Evolutionary conservation across 768 basidiomycete species (phyloP).

Genomic region (Leucogyrophana mollusca): DNA sequence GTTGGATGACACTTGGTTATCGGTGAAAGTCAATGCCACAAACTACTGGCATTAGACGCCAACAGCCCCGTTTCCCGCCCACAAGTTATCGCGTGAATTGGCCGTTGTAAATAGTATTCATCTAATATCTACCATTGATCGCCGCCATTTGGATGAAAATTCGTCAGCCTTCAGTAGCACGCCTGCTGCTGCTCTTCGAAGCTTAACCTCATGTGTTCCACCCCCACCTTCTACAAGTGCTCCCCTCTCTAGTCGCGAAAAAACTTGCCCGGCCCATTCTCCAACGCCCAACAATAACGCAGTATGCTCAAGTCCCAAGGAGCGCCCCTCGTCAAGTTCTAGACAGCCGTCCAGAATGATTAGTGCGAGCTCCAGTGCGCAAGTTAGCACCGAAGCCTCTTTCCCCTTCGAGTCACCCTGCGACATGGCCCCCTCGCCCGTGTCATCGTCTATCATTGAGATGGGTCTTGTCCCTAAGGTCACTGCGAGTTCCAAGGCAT

Average conservation of each 20-base stretch:
- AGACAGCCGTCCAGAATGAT: constrained; percentile 72
- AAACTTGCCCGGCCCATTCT: constrained; percentile 79
- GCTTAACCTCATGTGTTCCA: constrained; percentile 58
- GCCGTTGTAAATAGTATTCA: constrained; percentile 5
- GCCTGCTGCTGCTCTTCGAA: constrained; percentile 73
- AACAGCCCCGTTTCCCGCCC: too few species aligned
- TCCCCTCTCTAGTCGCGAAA: constrained; percentile 65
- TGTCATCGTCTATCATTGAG: constrained; percentile 38
- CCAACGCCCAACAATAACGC: constrained; percentile 65
- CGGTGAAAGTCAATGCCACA: constrained; percentile 39
- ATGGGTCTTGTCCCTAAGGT: constrained; percentile 71
- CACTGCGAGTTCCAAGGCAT: constrained; percentile 79
- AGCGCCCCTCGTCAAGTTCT: constrained; percentile 75
- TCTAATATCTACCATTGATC: constrained; percentile 53
- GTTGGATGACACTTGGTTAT: constrained; percentile 51
- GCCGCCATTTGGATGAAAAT: constrained; percentile 63
- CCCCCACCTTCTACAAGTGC: constrained; percentile 59
- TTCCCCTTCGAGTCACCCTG: constrained; percentile 33
- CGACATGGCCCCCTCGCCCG: constrained; percentile 30
- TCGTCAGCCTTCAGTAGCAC: constrained; percentile 81
- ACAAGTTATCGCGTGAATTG: too few species aligned
- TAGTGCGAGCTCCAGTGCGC: constrained; percentile 76
- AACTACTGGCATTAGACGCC: constrained; percentile 29
- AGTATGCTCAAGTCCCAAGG: constrained; percentile 74
- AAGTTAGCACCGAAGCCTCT: constrained; percentile 72